A percentile compares a stretch with the other conserved stretches of the same genome.
Evolutionary conservation across 2,329 filamentous ascomycete species (phyloP).

Genomic region (Gnomoniopsis smithogilvyi): DNA sequence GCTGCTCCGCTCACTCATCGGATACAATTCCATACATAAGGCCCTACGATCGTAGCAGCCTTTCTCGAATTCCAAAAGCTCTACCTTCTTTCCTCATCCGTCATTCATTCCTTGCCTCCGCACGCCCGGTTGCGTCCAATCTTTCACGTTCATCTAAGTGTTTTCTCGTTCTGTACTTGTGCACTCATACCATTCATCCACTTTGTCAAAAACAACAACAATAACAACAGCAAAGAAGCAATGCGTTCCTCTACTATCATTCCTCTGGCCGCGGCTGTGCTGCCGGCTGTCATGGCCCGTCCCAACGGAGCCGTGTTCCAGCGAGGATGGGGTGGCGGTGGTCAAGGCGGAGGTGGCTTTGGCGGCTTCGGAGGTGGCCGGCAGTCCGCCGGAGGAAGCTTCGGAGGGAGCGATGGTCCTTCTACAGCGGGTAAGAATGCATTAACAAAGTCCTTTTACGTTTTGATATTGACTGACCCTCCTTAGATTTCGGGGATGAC

Average conservation of each 20-base stretch:
- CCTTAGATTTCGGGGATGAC: background rate
- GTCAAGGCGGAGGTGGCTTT: background rate
- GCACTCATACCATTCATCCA: background rate
- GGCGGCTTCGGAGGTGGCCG: constrained; percentile 2
- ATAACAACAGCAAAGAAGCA: background rate
- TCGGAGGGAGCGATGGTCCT: background rate
- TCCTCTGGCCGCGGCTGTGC: constrained; percentile 8
- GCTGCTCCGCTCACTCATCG: background rate
- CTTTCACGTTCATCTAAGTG: background rate
- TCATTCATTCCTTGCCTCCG: constrained; percentile 7
- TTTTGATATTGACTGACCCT: background rate
- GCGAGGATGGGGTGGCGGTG: constrained; percentile 1
- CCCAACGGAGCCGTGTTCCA: constrained; percentile 4
- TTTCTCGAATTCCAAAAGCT: background rate
- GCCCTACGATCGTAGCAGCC: background rate
- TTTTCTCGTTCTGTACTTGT: background rate
- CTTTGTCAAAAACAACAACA: background rate
- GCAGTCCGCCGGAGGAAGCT: background rate
- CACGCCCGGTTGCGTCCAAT: constrained; percentile 16
- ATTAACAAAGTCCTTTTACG: background rate
- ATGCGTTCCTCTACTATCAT: constrained; percentile 6
- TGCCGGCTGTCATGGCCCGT: constrained; percentile 4
- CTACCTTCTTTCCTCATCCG: background rate
- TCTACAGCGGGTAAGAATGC: background rate
- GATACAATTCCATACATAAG: background rate